These are phyloP conservation scores for Tuber microsphaerosporum DNA, from an alignment of 495 filamentous ascomycete species.

Conservation along the genomic window DNA sequence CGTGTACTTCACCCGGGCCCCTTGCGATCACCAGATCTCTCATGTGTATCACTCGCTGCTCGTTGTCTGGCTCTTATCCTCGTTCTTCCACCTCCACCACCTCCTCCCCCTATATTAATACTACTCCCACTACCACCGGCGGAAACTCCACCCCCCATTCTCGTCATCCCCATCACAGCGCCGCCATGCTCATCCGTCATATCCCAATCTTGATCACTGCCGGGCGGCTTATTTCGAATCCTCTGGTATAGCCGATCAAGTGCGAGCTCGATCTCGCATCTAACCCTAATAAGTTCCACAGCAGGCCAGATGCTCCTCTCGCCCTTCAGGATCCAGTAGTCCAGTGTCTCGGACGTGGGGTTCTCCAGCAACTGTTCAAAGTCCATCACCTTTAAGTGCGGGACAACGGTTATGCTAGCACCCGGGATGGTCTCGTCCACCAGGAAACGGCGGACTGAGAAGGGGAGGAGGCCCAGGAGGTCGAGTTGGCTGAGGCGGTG, in stretches of 20 bases:
- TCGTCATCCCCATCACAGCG: neutral
- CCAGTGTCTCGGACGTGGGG: conserved; percentile 65
- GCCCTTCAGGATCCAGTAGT: conserved; percentile 78
- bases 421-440: conserved; percentile 84
- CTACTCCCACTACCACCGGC: neutral
- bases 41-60: conserved; percentile 34
- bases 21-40: conserved; percentile 15
- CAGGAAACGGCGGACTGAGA: conserved; percentile 63
- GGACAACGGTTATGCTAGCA: conserved; percentile 72
- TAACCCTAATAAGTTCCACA: conserved; percentile 69
- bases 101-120: conserved; percentile 38
- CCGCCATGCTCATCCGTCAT: neutral
- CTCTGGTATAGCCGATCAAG: conserved; percentile 76
- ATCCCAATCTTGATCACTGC: conserved; percentile 38
- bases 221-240: conserved; percentile 51
- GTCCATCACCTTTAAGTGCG: conserved; percentile 64
- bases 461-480: conserved; percentile 63
- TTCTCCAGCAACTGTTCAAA: conserved; percentile 71
- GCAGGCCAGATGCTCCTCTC: conserved; percentile 89
- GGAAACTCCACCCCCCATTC: neutral
- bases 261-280: conserved; percentile 82
- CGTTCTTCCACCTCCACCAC: conserved; percentile 6
- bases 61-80: conserved; percentile 30
- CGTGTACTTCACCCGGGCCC: conserved; percentile 7
- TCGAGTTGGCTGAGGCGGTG: conserved; percentile 80